Base-by-base conservation (phyloP, 176 grass and related monocot species). In the Ensete ventricosum region DNA sequence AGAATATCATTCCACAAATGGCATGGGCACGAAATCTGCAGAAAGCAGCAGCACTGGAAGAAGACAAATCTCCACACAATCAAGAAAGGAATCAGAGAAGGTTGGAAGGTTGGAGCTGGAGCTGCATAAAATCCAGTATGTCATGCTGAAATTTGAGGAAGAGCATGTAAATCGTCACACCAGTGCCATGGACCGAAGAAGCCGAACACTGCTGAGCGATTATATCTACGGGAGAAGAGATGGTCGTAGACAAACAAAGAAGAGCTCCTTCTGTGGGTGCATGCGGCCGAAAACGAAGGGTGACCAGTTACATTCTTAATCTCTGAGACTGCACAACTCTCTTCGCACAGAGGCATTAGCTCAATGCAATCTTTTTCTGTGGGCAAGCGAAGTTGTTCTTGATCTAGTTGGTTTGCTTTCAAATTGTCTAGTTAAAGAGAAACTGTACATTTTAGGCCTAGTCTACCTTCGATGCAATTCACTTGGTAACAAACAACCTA, bases 191-290 rank as follows among this genome's bases (percentile, higher is more conserved):
- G 91, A 99, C 11, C 89, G 85, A 86, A 79, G 91, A 43, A 86
- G 81, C 58, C 82, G 91, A 9, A 87, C 94, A 50, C 86, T 89
- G 76, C 63, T 99, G 69, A 91, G 81, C 74, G 96, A 99, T 84
- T 99, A 95, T 86, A 73, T 99, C 53, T 89, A 99, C 55, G 91
- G 96, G 17, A 89, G 88, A 83, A 93, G 78, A 76, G 84, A 85
- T 16, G 74, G 63, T 69, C 78, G 62, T 11, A 52, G 87, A 8
- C 74, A 64, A 7, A 87, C 78, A 80, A 93, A 91, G 83, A 89
- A 72, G 71, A 50, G 23, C 2, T 82, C 84, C 0, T 87, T 99
- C 75, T 99, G 91, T 71, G 88, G 91, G 13, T 99, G 91, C 58
- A 82, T 95, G 78, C 86, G 85, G 60, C 72, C 81, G 55, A 88